These are phyloP conservation scores for Exophiala mesophila DNA, from an alignment of 2,329 filamentous ascomycete genomes.

Conservation along the genomic window DNA sequence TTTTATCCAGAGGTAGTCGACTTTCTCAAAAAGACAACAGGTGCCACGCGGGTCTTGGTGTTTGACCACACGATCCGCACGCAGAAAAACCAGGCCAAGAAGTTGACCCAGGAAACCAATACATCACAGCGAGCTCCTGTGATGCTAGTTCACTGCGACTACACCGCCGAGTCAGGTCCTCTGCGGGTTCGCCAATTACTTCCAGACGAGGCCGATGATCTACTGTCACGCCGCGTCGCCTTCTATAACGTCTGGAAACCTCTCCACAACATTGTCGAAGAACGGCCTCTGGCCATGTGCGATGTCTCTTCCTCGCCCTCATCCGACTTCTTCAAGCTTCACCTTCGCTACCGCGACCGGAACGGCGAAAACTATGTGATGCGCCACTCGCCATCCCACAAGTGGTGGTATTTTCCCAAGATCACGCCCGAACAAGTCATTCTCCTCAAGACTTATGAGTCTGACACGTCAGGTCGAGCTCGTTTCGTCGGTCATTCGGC, in stretches of 20 bases:
- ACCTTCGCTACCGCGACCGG: slow-evolving; percentile 36
- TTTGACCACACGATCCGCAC: slow-evolving; percentile 49
- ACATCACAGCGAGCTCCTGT: slow-evolving; percentile 25
- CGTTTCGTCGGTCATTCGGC: slow-evolving; percentile 38
- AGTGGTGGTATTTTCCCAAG: slow-evolving; percentile 40
- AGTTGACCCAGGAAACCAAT: slow-evolving; percentile 28
- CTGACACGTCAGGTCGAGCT: slow-evolving; percentile 30
- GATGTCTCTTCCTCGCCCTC: slow-evolving; percentile 34
- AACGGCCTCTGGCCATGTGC: slow-evolving; percentile 40
- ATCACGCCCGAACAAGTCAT: slow-evolving; percentile 37
- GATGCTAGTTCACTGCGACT: slow-evolving; percentile 38
- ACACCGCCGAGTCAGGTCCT: slow-evolving; percentile 42
- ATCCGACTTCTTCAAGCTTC: slow-evolving; percentile 40
- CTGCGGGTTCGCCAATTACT: slow-evolving; percentile 44
- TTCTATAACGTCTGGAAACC: slow-evolving; percentile 52
- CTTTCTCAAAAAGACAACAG: slow-evolving; percentile 42
- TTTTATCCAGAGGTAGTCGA: slow-evolving; percentile 47
- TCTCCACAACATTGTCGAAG: slow-evolving; percentile 35
- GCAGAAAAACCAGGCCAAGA: slow-evolving; percentile 27
- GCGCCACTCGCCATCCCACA: slow-evolving; percentile 31
- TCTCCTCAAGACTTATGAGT: slow-evolving; percentile 39
- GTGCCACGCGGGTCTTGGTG: slow-evolving; percentile 43
- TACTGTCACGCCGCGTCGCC: slow-evolving; percentile 43
- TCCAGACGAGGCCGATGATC: slow-evolving; percentile 37
- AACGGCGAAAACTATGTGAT: slow-evolving; percentile 41